Evolutionary conservation across 1,139 yeast genomes (phyloP), one percentile per base, ranked within the genome.

Genomic region (Kodamaea suecica): DNA sequence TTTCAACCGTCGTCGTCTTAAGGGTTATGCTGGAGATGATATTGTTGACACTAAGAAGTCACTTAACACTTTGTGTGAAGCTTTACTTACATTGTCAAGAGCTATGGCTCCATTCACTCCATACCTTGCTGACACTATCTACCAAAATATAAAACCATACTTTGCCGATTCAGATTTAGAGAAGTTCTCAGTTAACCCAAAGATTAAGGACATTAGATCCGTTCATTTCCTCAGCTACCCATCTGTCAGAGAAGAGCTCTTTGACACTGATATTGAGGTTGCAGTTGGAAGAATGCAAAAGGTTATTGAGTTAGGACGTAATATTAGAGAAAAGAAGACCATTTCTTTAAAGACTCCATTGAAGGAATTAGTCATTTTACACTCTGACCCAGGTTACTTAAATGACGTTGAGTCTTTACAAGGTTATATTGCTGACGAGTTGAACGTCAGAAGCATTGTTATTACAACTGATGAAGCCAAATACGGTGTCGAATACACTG

Each of bases 21-120:
- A 94, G 82, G 97, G 98, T 57, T 60, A 61, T 44, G 43, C 67
- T 12, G 88, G 82, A 55, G 83, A 76, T 39, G 96, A 95, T 43
- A 65, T 76, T 35, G 83, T 80, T 35, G 98, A 94, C 57, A 84
- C 97, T 50, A 63, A 78, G 49, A 76, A 76, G 56, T 96, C 95
- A 34, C 77, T 94, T 57, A 92, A 92, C 66, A 85, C 97, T 14
- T 73, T 94, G 59, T 80, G 87, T 40, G 96, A 87, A 61, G 95
- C 95, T 23, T 71, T 90, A 49, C 84, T 84, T 59, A 87, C 87
- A 28, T 79, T 94, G 54, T 84, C 80, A 30, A 80, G 97, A 60
- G 94, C 96, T 31, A 90, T 94, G 97, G 97, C 98, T 40, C 98
- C 99, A 45, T 94, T 94, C 68, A 88, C 97, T 36, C 99, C 99